phyloP scores from a whole-genome alignment of 345 rosid species.

The Murraya paniculata region DNA sequence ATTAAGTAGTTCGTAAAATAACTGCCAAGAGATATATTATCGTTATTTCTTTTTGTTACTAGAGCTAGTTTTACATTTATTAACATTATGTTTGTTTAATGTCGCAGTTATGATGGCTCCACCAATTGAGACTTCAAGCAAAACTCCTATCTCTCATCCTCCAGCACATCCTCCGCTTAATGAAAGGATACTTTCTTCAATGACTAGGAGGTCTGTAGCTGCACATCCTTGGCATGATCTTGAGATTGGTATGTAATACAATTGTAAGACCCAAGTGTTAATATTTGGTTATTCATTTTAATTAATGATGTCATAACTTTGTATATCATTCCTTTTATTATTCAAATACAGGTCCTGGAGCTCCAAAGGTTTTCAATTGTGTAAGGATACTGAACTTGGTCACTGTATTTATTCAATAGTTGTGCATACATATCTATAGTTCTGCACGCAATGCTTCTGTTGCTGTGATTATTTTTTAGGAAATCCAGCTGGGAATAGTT shows the following conservation, averaged over 20 bases:
- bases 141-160: conserved; percentile 28
- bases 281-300: neutral
- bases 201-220: conserved; percentile 88
- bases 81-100: neutral
- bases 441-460: neutral
- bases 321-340: conserved; percentile 1
- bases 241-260: conserved; percentile 67
- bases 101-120: conserved; percentile 78
- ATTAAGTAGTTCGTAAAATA: neutral
- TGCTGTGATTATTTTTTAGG: neutral
- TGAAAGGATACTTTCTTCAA: conserved; percentile 89
- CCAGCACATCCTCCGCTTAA: conserved; percentile 68
- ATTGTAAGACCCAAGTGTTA: neutral
- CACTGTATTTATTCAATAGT: neutral
- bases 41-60: conserved; percentile 2
- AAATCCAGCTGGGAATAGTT: neutral
- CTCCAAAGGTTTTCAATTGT: conserved; percentile 77
- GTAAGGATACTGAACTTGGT: conserved; percentile 40
- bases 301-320: neutral
- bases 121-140: conserved; percentile 51
- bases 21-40: neutral
- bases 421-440: neutral
- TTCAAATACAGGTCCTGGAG: conserved; percentile 70
- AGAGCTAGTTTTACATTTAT: neutral
- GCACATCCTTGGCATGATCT: conserved; percentile 99